Base-by-base conservation (phyloP, 441 rosid species). In the Pelargonium myrrhifolium region DNA sequence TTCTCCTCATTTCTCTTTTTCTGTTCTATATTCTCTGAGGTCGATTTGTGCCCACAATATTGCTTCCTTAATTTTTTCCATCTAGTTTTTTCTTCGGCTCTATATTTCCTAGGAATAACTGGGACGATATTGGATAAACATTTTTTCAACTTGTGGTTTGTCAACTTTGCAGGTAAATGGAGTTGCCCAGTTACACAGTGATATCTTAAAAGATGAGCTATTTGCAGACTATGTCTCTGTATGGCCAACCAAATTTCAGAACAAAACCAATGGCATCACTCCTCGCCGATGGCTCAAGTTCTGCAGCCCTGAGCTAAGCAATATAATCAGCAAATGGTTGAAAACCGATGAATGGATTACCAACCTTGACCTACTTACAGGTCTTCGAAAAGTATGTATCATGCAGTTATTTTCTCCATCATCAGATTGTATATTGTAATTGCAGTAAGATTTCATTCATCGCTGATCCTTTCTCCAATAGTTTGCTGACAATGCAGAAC, bases 141-240 rank as follows among this genome's bases (percentile, higher is more conserved):
- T 64, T 65, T 76, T 31, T 65, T 61, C 17, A 35, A 72, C 64
- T 66, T 51, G 62, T 56, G 15, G 31, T 67, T 67, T 42, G 63
- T 66, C 64, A 53, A 62, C 62, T 56, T 68, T 81, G 60, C 77
- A 94, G 99, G 99, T 94, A 55, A 94, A 94, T 82, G 98, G 99
- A 40, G 99, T 94, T 75, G 99, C 99, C 68, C 93, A 92, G 78
- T 83, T 94, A 65, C 99, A 94, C 76, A 94, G 97, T 79, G 98
- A 94, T 78, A 94, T 94, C 72, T 81, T 94, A 67, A 94, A 89
- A 82, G 72, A 85, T 26, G 94, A 94, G 81, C 75, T 94, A 74
- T 94, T 94, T 49, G 90, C 93, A 43, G 98, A 94, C 84, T 94
- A 89, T 69, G 96, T 89, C 68, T 88, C 98, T 62, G 61, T 94